Base-by-base conservation (phyloP, 192 early-diverging fungal species). In the Linnemannia zychae region DNA sequence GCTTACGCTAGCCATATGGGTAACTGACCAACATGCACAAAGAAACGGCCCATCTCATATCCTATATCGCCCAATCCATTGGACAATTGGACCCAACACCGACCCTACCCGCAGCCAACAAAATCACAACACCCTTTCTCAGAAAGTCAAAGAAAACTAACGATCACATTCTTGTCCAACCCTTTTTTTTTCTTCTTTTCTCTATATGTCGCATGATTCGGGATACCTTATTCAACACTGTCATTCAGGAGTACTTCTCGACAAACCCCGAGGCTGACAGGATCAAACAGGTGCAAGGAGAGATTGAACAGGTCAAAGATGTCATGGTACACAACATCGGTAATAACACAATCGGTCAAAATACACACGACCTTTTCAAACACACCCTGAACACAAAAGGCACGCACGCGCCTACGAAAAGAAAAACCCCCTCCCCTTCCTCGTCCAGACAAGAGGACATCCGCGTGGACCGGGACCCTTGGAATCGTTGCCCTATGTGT, bases 311-410 rank as follows among this genome's bases (percentile, higher is more conserved):
- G 88, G 97, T 97, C 74, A 95, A 95, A 86, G 96, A 97, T 90
- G 96, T 97, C 53, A 97, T 98, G 97, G 95, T 96, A 36, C 93
- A 95, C 87, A 98, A 98, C 81, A 98, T 98, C 77, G 94, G 93
- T 91, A 91, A 82, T 6, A 33, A 24, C 38, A 40, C 67, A 40
- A 2, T 0, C 11, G 15, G n/a, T n/a, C 5, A 7, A 5, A 33
- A 13, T 13, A 24, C 33, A 20, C 20, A 5, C 38, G 15, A 6
- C n/a, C 22, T 4, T 17, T 22, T 7, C 1, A 22, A 44, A 46
- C 1, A 24, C 28, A 31, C 34, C 3, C 6, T 9, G 49, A 47
- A 71, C 40, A 52, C 46, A 4, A 4, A 49, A 34, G n/a, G 44
- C 3, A 24, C 38, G 20, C 67, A 40, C 67, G 34, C 5, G 5